Percentiles rank a stretch among this genome's conserved stretches.
These are phyloP conservation scores for Xylaria polymorpha DNA, from an alignment of 2,329 filamentous ascomycete genomes.

Conservation along the genomic window DNA sequence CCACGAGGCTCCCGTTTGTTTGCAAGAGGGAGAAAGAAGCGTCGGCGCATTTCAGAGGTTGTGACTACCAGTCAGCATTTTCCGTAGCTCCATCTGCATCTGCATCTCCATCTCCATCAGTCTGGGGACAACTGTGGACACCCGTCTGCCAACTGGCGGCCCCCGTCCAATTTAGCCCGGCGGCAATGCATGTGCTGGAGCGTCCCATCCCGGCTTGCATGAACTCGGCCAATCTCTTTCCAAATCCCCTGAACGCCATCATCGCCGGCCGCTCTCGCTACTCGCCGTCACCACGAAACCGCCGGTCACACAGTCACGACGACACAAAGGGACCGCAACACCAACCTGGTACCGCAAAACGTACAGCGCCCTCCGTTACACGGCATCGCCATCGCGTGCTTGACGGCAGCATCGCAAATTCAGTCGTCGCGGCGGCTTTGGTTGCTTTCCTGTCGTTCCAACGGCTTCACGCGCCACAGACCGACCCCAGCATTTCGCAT, in stretches of 20 bases:
- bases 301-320: conserved; percentile 12
- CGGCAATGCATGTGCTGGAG: conserved; percentile 34
- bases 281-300: conserved; percentile 21
- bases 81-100: not conserved
- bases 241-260: conserved; percentile 37
- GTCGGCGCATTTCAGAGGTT: not conserved
- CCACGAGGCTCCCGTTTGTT: not conserved
- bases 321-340: conserved; percentile 17
- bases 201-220: conserved; percentile 28
- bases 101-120: not conserved
- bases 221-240: conserved; percentile 39
- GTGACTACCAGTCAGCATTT: conserved; percentile 3
- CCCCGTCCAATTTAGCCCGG: conserved; percentile 11
- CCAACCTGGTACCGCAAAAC: not conserved
- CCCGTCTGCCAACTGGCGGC: conserved; percentile 27
- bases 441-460: conserved; percentile 40
- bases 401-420: conserved; percentile 12
- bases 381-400: not conserved
- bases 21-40: conserved; percentile 1
- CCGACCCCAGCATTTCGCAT: conserved; percentile 43
- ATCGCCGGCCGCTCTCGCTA: conserved; percentile 11
- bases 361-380: not conserved
- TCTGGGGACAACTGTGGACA: conserved; percentile 16
- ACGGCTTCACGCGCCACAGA: conserved; percentile 51
- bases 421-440: conserved; percentile 46